phyloP scores from a whole-genome alignment of 768 basidiomycete species.

The Lactarius sp. region DNA sequence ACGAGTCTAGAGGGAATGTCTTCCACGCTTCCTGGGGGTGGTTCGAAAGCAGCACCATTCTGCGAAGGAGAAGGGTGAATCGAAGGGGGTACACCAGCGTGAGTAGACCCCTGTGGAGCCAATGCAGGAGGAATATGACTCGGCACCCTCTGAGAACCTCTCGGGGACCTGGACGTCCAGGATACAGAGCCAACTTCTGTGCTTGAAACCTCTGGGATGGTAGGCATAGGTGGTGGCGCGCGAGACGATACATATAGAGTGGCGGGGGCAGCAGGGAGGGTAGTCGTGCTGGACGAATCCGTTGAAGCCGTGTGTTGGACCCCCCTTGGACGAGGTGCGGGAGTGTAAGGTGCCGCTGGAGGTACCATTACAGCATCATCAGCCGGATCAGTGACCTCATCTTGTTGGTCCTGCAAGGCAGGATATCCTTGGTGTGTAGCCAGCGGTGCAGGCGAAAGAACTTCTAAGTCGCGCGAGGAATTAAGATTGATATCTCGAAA shows the following conservation, averaged over 20 bases:
- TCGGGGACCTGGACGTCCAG: slow-evolving; percentile 7
- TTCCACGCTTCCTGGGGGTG: slow-evolving; percentile 14
- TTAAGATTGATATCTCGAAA: neutral
- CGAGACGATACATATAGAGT: neutral
- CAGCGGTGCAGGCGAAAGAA: neutral
- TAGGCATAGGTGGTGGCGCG: slow-evolving; percentile 16
- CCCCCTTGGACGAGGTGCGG: neutral
- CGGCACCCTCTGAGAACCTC: neutral
- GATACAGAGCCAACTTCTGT: slow-evolving; percentile 16
- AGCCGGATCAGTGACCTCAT: neutral
- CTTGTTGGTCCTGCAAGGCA: neutral
- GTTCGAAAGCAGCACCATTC: neutral
- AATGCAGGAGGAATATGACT: neutral
- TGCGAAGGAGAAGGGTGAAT: neutral
- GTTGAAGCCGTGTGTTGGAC: neutral
- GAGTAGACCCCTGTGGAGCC: neutral
- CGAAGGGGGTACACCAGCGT: neutral
- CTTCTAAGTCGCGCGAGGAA: neutral
- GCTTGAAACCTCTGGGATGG: slow-evolving; percentile 25
- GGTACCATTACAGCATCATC: neutral
- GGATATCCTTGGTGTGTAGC: slow-evolving; percentile 7
- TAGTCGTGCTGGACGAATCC: slow-evolving; percentile 22
- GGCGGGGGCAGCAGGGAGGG: slow-evolving; percentile 18
- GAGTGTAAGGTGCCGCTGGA: neutral
- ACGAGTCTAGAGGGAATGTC: neutral